Evolutionary conservation across 768 basidiomycete genomes (phyloP), one percentile per base, ranked within the genome.

Genomic region (Leccinum sublutescens): DNA sequence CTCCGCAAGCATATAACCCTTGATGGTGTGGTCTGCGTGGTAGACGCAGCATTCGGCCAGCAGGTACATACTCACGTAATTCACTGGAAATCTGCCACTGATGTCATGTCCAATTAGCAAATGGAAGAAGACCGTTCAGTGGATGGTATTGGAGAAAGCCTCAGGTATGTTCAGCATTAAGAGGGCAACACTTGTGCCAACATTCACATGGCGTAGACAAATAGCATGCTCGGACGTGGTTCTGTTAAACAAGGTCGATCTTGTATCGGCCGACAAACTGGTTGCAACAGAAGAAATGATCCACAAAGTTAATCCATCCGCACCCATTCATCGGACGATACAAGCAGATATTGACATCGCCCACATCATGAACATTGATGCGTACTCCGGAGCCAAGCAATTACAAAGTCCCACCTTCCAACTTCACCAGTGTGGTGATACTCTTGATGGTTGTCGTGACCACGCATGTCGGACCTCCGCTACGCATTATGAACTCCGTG

Each of bases 221-320:
- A 88, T 98, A 50, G 96, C 93, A 1, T 88, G 87, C 38, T 87
- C 96, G 25, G 97, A 99, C 68, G 88, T 96, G 25, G 81, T 98
- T 38, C 74, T 99, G 27, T 76, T 99, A 29, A 99, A 99, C 80
- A 99, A 99, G 78, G 78, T 79, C 27, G 96, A 98, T 67, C 77
- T 98, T 9, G 86, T 85, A 17, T 67, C 80, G 1, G 60, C 80
- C 1, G 71, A 76, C 5, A 75, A 76, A 21, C 66, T 91, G 2
- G 54, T 61, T 1, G 68, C 75, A 4, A 83, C 85, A 12, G 87
- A 91, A 69, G 68, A 64, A n/a, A 73, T 82, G 21, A 85, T 99
- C 40, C 82, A 78, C n/a, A 71, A 77, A 21, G 77, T 96, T 65
- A 98, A 98, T 72, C 90, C 95, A 5, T 85, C 83, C 2, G 86